Conservation (phyloP, 352 stramenopile species). For the Globisporangium camurandrum region DNA sequence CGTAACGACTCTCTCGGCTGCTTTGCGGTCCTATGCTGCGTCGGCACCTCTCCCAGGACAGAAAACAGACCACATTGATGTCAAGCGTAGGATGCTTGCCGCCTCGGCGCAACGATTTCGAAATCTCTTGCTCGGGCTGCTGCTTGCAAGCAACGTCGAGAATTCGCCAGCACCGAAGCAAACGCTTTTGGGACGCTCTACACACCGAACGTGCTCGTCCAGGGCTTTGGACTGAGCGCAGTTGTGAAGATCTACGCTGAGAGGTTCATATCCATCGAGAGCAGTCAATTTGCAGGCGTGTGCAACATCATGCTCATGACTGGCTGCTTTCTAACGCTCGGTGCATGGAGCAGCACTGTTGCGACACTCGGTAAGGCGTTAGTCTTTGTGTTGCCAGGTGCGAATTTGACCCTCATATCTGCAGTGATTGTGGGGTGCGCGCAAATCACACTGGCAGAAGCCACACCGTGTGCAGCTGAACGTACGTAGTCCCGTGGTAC, state of each 20-base stretch:
- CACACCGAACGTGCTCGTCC: constrained; percentile 56
- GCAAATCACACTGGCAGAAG: constrained; percentile 48
- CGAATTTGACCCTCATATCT: constrained; percentile 45
- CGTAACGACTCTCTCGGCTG: constrained; percentile 51
- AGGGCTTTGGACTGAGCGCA: constrained; percentile 71
- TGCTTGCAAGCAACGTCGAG: constrained; percentile 42
- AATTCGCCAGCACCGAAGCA: constrained; percentile 24
- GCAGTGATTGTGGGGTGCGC: constrained; percentile 43
- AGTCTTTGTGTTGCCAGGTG: constrained; percentile 59
- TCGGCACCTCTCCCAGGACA: constrained; percentile 64
- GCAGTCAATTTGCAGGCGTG: constrained; percentile 56
- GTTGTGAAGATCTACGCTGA: constrained; percentile 83
- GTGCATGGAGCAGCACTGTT: constrained; percentile 54
- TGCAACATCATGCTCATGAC: constrained; percentile 79
- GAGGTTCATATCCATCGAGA: constrained; percentile 60
- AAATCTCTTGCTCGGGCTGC: constrained; percentile 45
- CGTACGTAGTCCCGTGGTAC: constrained; percentile 16
- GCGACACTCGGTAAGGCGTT: constrained; percentile 56
- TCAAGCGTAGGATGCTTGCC: constrained; percentile 63
- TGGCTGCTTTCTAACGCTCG: constrained; percentile 66
- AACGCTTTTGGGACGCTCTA: constrained; percentile 47
- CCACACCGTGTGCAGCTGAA: constrained; percentile 21
- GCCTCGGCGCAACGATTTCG: constrained; percentile 49
- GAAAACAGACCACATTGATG: constrained; percentile 64
- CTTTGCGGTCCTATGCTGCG: constrained; percentile 62